Percentiles rank a stretch among this genome's conserved stretches.
Conservation (phyloP, 2,329 filamentous ascomycete genomes). For the Sclerotinia minor region DNA sequence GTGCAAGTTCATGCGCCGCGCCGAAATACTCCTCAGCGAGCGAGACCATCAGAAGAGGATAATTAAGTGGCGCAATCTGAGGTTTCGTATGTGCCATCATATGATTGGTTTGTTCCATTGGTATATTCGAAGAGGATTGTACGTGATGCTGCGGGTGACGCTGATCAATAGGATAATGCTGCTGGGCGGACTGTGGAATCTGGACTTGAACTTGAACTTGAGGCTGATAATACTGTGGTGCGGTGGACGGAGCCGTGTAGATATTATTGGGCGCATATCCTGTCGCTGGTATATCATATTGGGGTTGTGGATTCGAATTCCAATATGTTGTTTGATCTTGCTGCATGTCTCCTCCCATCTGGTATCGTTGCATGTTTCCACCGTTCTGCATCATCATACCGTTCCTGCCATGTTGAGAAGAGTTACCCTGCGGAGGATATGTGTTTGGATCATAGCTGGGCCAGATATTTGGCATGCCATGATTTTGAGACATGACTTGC, state of each 20-base stretch:
- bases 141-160: constrained; percentile 14
- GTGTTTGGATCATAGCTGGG: constrained; percentile 22
- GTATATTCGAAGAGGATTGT: constrained; percentile 21
- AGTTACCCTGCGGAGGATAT: constrained; percentile 23
- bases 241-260: constrained; percentile 10
- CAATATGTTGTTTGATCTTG: constrained; percentile 17
- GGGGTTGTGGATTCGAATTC: constrained; percentile 18
- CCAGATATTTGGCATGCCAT: constrained; percentile 24
- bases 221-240: constrained; percentile 27
- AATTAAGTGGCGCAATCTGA: constrained; percentile 29
- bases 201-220: constrained; percentile 22
- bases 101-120: constrained; percentile 15
- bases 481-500: constrained; percentile 23
- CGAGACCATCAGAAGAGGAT: constrained; percentile 56
- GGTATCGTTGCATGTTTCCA: constrained; percentile 17
- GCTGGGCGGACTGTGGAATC: constrained; percentile 26
- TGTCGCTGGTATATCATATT: constrained; percentile 17
- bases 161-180: constrained; percentile 23
- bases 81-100: constrained; percentile 23
- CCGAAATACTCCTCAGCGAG: constrained; percentile 74
- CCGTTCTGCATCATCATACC: constrained; percentile 22
- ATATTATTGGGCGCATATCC: constrained; percentile 22
- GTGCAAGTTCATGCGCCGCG: constrained; percentile 60
- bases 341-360: constrained; percentile 20
- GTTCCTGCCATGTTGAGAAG: constrained; percentile 22